Base-by-base conservation (phyloP, 495 filamentous ascomycete species). In the Wilcoxina mikolae region DNA sequence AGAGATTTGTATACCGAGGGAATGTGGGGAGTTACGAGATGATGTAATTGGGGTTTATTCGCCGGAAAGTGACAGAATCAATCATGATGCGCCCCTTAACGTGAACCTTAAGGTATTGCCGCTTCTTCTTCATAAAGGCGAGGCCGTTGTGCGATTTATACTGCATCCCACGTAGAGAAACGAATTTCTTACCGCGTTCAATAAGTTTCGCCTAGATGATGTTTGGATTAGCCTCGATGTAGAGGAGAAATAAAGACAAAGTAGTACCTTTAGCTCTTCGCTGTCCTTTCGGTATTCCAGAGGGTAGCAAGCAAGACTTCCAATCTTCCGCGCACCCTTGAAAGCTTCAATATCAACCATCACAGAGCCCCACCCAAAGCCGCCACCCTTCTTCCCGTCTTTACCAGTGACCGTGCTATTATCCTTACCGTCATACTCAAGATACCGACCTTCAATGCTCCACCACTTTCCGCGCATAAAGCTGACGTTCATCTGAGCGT, bases 71-170 rank as follows among this genome's bases (percentile, higher is more conserved):
- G 12, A 80, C 80, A 0, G 88, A 83, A 63, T 95, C 89, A 33
- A 95, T 75, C 89, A 95, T 94, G 57, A 94, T 79, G 45, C 89
- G 80, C 27, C 86, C 84, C 58, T 94, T 93, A 70, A 93, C 83
- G 53, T 65, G 54, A 70, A 94, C 79, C 67, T 91, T 94, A 68
- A 81, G 73, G 24, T 93, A 73, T 44, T 76, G 68, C 56, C 80
- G 78, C 72, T 86, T 86, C 69, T 84, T 87, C 72, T 91, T 90
- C 68, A 78, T 76, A 65, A 85, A 94, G 0, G 83, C 89, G 73
- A 84, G 72, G 22, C 82, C 89, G 51, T 90, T 82, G 68, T 88
- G 83, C 66, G 78, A 83, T 57, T 81, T 83, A 69, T 94, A 94
- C 60, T 90, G 82, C 75, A 89, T 86, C 20, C 89, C 87, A 53